These are phyloP conservation scores for Parasitella parasitica DNA, from an alignment of 371 early-diverging fungal species.

Conservation along the genomic window DNA sequence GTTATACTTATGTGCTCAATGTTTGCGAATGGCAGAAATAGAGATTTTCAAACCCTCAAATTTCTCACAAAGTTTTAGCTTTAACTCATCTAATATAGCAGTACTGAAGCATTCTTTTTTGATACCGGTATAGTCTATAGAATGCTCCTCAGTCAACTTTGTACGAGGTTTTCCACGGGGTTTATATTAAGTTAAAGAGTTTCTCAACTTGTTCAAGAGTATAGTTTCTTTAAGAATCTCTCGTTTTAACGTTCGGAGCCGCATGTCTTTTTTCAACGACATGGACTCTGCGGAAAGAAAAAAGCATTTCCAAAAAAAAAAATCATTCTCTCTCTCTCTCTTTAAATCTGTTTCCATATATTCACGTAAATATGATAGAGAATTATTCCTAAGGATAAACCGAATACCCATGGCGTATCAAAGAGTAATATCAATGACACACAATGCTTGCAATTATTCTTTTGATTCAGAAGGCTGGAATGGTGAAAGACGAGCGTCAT, in stretches of 20 bases:
- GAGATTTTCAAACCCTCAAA: slow-evolving; percentile 26
- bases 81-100: slow-evolving; percentile 14
- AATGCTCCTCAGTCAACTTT: slow-evolving; percentile 24
- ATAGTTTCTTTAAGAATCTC: slow-evolving; percentile 24
- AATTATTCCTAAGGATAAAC: slow-evolving; percentile 16
- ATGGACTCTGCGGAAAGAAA: slow-evolving; percentile 19
- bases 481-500: no score
- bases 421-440: no score
- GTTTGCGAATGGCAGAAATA: slow-evolving; percentile 23
- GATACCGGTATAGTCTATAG: slow-evolving; percentile 21
- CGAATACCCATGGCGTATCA: no score
- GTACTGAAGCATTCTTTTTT: slow-evolving; percentile 14
- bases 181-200: slow-evolving; percentile 23
- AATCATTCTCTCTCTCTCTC: slow-evolving; percentile 17
- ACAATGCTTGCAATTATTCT: no score
- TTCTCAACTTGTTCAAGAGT: slow-evolving; percentile 21
- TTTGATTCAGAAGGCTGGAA: no score
- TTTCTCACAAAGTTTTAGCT: slow-evolving; percentile 20
- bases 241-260: slow-evolving; percentile 21
- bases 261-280: slow-evolving; percentile 19
- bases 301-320: slow-evolving; percentile 24
- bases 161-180: slow-evolving; percentile 15
- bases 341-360: slow-evolving; percentile 17
- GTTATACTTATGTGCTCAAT: slow-evolving; percentile 25
- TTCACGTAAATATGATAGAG: slow-evolving; percentile 21